These are phyloP conservation scores for Huntiella savannae DNA, from an alignment of 2,329 filamentous ascomycete species.

Conservation along the genomic window DNA sequence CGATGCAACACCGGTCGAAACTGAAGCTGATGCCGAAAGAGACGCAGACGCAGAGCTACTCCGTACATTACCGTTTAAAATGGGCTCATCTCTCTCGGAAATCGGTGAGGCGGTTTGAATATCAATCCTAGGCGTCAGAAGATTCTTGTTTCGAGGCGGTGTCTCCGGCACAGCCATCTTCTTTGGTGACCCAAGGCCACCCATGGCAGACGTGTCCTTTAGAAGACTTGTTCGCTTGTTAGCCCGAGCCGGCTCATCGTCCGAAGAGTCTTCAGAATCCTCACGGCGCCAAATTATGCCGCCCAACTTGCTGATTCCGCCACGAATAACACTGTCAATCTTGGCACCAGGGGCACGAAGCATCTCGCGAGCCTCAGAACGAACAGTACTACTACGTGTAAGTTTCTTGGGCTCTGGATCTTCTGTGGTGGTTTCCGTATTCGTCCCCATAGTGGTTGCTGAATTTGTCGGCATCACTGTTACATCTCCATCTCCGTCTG, in stretches of 20 bases:
- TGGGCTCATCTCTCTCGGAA: background rate
- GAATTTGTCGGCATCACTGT: no score
- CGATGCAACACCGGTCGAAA: no score
- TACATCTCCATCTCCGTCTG: background rate
- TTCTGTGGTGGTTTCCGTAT: constrained; percentile 3
- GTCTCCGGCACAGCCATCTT: background rate
- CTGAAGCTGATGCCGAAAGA: no score
- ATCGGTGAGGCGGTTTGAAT: constrained; percentile 23
- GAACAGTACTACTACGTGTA: constrained; percentile 18
- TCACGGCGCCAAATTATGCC: constrained; percentile 40
- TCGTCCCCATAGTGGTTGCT: background rate
- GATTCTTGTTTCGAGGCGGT: no score
- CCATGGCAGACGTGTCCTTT: background rate
- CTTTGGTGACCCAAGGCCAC: no score
- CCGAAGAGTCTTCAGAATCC: constrained; percentile 28
- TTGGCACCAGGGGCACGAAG: constrained; percentile 48
- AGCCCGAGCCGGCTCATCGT: constrained; percentile 16
- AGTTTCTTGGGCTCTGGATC: background rate
- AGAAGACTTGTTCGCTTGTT: background rate
- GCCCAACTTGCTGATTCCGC: constrained; percentile 35
- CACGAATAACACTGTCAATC: constrained; percentile 52
- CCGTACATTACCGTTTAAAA: no score
- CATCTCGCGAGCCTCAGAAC: constrained; percentile 39
- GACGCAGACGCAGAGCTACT: no score
- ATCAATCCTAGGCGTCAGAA: constrained; percentile 19